Evolutionary conservation across 352 stramenopile species (phyloP).

Genomic region (Phytophthora gonapodyides): DNA sequence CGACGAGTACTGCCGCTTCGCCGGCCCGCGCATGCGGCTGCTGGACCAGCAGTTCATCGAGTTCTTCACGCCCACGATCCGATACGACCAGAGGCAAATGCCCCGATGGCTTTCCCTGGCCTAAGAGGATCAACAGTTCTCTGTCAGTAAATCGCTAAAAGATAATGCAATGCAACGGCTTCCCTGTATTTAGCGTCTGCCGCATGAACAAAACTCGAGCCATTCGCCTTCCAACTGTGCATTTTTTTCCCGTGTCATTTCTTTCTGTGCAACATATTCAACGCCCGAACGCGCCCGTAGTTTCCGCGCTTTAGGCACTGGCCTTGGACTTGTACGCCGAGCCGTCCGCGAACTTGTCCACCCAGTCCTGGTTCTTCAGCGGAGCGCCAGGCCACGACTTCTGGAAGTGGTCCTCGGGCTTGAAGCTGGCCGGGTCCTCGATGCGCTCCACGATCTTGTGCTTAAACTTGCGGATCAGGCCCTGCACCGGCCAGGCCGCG

Average conservation of each 20-base stretch:
- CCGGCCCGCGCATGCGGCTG: conserved; percentile 81
- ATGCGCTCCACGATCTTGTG: conserved; percentile 98
- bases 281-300: conserved; percentile 12
- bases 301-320: conserved; percentile 41
- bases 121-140: neutral
- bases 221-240: conserved; percentile 24
- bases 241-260: conserved; percentile 25
- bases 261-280: conserved; percentile 32
- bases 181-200: conserved; percentile 40
- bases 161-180: conserved; percentile 15
- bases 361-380: conserved; percentile 97
- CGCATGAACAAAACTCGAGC: conserved; percentile 31
- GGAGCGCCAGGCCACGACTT: conserved; percentile 94
- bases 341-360: conserved; percentile 92
- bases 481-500: conserved; percentile 99
- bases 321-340: conserved; percentile 87
- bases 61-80: conserved; percentile 81
- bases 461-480: conserved; percentile 98
- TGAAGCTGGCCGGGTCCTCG: conserved; percentile 95
- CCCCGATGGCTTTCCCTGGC: conserved; percentile 61
- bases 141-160: neutral
- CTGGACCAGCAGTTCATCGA: conserved; percentile 91
- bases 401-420: conserved; percentile 95
- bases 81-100: conserved; percentile 82
- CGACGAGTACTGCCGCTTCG: conserved; percentile 89